Base-by-base conservation (phyloP, 2,329 filamentous ascomycete genomes). In the Cladophialophora yegresii region DNA sequence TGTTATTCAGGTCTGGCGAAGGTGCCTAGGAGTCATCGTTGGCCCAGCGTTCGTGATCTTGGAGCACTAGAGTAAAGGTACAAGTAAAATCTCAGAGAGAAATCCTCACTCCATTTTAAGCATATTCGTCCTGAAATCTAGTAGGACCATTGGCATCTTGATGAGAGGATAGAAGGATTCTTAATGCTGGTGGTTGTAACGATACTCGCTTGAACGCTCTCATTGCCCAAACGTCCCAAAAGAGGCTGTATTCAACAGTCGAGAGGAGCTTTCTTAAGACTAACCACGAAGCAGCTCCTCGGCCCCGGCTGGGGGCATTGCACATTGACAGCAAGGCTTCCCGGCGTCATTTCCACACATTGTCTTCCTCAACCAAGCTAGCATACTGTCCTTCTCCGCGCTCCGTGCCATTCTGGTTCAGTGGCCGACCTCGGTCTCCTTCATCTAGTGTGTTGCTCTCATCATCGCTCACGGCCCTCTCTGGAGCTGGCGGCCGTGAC, bases 381-480 rank as follows among this genome's bases (percentile, higher is more conserved):
- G 62, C 67, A 45, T 68, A 70, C 36, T 63, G 64, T 12, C 59
- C 64, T 43, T 58, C 32, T 12, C 47, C 55, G 12, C 55, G 55
- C n/a, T 59, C 57, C 12, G 57, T 47, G 43, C 43, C 53, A 47
- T 51, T 40, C 20, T 55, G 49, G 23, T 47, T 45, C 20, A 58
- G 60, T 5, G 28, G 12, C 58, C 51, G 23, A 30, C 54, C 58
- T n/a, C 58, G 28, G 26, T 45, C 56, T 30, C 43, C 33, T 13
- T 63, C 58, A n/a, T 69, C 63, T n/a, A 59, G 51, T 30, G 62
- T 51, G 16, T 64, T 58, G 23, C 67, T 58, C 54, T 70, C 68
- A 23, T 71, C 66, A 30, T 73, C 68, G 40, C 63, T 62, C 30
- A 70, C 61, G 13, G 71, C 68, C 58, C 68, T 65, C 54, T 73